These are phyloP conservation scores for Rutstroemia sp. DNA, from an alignment of 2,329 filamentous ascomycete genomes.

Conservation along the genomic window DNA sequence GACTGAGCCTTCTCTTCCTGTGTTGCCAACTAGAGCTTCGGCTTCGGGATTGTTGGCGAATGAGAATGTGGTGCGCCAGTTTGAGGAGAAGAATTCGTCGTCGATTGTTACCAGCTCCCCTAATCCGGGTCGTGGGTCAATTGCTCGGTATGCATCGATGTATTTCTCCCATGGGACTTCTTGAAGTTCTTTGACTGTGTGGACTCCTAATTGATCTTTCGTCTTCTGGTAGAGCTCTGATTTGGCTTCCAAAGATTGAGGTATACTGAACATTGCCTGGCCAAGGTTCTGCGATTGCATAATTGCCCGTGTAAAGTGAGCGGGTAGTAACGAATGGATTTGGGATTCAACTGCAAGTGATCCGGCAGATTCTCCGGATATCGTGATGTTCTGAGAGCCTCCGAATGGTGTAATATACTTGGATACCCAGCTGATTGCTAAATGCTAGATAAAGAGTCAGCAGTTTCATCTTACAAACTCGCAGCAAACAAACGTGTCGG, in stretches of 20 bases:
- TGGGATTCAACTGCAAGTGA: slow-evolving; percentile 1
- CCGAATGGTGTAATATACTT: slow-evolving; percentile 50
- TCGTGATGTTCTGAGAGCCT: slow-evolving; percentile 48
- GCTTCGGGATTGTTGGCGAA: background rate
- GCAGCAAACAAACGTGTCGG: too few species aligned
- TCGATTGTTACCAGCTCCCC: background rate
- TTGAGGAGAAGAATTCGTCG: background rate
- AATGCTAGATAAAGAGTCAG: slow-evolving; percentile 30
- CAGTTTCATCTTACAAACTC: too few species aligned
- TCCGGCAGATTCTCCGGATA: slow-evolving; percentile 51
- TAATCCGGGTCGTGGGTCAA: background rate
- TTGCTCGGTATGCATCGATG: background rate
- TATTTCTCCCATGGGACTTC: background rate
- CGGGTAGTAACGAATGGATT: slow-evolving; percentile 7
- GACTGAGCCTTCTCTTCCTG: background rate
- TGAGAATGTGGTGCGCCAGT: background rate
- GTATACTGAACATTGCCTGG: background rate
- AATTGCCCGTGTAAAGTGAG: slow-evolving; percentile 6
- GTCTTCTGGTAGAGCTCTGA: background rate
- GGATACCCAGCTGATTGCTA: slow-evolving; percentile 50
- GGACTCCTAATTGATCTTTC: background rate
- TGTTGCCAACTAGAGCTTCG: background rate
- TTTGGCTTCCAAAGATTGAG: slow-evolving; percentile 1
- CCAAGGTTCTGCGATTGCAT: slow-evolving; percentile 11
- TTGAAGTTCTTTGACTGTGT: slow-evolving; percentile 1